phyloP scores from a whole-genome alignment of 306 rosid species.

The Citrullus mucosospermus region DNA sequence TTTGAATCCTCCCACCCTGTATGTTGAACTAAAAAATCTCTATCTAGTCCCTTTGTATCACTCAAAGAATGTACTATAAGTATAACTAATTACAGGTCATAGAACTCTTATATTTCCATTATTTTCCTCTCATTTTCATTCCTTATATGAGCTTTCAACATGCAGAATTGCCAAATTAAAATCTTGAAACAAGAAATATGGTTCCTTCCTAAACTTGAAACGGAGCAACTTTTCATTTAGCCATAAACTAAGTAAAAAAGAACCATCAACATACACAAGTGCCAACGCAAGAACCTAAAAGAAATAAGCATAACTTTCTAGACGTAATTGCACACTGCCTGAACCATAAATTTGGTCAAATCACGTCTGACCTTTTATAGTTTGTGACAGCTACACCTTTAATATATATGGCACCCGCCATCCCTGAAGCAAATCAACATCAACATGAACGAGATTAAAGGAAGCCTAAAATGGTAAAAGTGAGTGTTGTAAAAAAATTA shows the following conservation, averaged over 20 bases:
- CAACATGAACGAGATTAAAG: not conserved
- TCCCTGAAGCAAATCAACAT: conserved; percentile 37
- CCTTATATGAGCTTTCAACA: not conserved
- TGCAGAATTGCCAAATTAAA: not conserved
- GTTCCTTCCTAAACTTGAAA: not conserved
- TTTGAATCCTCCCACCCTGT: too few species aligned
- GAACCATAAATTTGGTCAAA: not conserved
- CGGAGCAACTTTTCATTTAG: not conserved
- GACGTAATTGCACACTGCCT: not conserved
- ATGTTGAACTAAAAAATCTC: too few species aligned
- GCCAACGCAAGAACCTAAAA: not conserved
- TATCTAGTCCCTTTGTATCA: not conserved
- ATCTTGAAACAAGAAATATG: not conserved
- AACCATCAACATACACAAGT: not conserved
- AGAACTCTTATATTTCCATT: not conserved
- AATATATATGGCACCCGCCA: conserved; percentile 85
- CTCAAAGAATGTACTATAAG: not conserved
- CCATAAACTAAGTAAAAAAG: not conserved
- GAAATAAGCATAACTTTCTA: not conserved
- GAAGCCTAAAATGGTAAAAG: not conserved
- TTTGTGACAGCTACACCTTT: conserved; percentile 76
- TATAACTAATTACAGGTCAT: not conserved
- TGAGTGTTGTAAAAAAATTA: too few species aligned
- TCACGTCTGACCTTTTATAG: conserved; percentile 61
- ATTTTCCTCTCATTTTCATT: not conserved